phyloP scores from a whole-genome alignment of 2,329 filamentous ascomycete species.

The Pestalotiopsis sp. region DNA sequence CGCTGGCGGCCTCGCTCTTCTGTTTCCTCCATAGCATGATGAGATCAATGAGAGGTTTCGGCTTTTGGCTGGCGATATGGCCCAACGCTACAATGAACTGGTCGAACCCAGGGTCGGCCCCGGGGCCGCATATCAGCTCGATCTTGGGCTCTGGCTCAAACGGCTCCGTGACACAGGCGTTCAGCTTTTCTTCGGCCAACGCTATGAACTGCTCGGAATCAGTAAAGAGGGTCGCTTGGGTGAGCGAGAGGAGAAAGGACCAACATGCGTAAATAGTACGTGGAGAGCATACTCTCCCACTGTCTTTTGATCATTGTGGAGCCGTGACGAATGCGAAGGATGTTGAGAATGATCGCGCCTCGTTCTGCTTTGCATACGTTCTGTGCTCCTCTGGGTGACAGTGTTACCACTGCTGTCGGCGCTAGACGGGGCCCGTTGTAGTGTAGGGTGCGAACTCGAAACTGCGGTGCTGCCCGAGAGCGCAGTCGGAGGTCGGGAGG shows the following conservation, averaged over 20 bases:
- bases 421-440: constrained; percentile 49
- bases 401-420: constrained; percentile 45
- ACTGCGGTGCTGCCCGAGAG: constrained; percentile 45
- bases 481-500: constrained; percentile 47
- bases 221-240: constrained; percentile 22
- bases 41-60: constrained; percentile 92
- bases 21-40: constrained; percentile 98
- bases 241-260: constrained; percentile 29
- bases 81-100: constrained; percentile 91
- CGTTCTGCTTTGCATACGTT: constrained; percentile 66
- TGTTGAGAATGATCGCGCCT: constrained; percentile 75
- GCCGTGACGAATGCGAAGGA: constrained; percentile 74
- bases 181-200: constrained; percentile 95
- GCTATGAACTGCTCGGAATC: constrained; percentile 72
- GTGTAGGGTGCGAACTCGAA: constrained; percentile 29
- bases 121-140: constrained; percentile 87
- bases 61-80: constrained; percentile 91
- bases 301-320: constrained; percentile 79
- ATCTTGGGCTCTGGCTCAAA: constrained; percentile 82
- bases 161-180: constrained; percentile 78
- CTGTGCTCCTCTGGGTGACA: constrained; percentile 53
- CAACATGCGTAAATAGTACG: constrained; percentile 88
- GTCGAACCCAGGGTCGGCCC: constrained; percentile 86
- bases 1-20: constrained; percentile 85
- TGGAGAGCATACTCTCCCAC: constrained; percentile 98